Evolutionary conservation across 441 rosid genomes (phyloP).

Genomic region (Pelargonium fulgidum): DNA sequence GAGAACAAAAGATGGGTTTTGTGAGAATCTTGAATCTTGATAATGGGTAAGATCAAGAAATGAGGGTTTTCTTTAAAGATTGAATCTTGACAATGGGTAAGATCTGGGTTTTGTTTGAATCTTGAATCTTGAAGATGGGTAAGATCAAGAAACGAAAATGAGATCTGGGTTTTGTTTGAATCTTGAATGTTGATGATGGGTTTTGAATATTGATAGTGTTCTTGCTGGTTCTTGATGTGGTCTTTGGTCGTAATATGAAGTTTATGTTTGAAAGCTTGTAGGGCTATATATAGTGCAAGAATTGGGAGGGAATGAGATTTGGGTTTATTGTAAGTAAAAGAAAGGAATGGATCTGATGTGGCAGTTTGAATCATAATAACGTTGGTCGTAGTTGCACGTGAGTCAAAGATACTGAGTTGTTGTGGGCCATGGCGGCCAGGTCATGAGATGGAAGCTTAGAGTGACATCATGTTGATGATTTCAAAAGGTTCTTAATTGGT

Average conservation of each 20-base stretch:
- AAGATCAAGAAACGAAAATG: too few relatives aligned
- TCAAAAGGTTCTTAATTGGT: neutral
- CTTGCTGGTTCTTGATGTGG: neutral
- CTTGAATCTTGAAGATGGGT: too few relatives aligned
- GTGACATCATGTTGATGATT: slow-evolving; percentile 27
- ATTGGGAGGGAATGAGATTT: too few relatives aligned
- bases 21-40: too few relatives aligned
- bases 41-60: too few relatives aligned
- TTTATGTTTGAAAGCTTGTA: neutral
- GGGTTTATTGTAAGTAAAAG: neutral
- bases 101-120: too few relatives aligned
- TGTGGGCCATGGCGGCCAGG: slow-evolving; percentile 48
- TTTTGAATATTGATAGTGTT: neutral
- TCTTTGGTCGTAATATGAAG: neutral
- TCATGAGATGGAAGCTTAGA: slow-evolving; percentile 14
- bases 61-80: too few relatives aligned
- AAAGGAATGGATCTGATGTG: neutral
- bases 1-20: too few relatives aligned
- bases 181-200: slow-evolving; percentile 1
- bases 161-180: neutral
- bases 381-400: slow-evolving; percentile 46
- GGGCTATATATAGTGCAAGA: neutral
- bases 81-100: too few relatives aligned
- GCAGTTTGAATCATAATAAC: slow-evolving; percentile 9
- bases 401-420: slow-evolving; percentile 32